Base-by-base conservation (phyloP, 768 basidiomycete species). In the Paxillus involutus region DNA sequence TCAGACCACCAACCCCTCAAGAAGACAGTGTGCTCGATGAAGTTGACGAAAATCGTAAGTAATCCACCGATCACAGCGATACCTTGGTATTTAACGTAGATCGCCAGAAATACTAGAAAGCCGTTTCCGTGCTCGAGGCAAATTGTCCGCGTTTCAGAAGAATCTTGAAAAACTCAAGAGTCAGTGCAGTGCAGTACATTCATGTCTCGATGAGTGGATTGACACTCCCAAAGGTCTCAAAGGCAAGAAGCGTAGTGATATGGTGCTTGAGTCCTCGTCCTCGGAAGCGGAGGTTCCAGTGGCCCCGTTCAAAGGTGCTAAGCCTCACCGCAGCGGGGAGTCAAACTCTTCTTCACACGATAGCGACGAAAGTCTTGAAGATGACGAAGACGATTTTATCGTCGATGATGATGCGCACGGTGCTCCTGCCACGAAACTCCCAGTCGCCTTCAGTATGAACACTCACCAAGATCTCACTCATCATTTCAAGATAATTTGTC, bases 401-500 rank as follows among this genome's bases (percentile, higher is more conserved):
- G 85, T 91, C 32, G 83, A 90, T 36, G 88, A 91, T 57, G 84
- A 86, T 54, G 68, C 68, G 46, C 62, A 68, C 21, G 75, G 66
- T 8, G 67, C 55, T 24, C 73, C 63, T 0, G 63, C 66, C 4
- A 69, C 79, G 17, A 70, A 77, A 35, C 75, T 92, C n/a, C 91
- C 91, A 9, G 76, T 77, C 48, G 82, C 87, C 61, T 96, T 91
- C 72, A 93, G 90, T 68, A 85, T 89, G 84, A 80, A 80, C 51
- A 77, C 85, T 2, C 86, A 88, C 65, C 84, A 92, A 64, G 88
- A 91, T 61, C 75, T 89, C 17, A 73, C 80, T 13, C 81, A 88
- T 57, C 89, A 93, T 57, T 92, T 93, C 80, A 94, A 93, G 72
- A 85, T 88, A 37, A 78, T 94, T 42, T 93, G 91, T 59, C 93